phyloP scores from a whole-genome alignment of 352 stramenopile species.

The Phytopythium delawarense region DNA sequence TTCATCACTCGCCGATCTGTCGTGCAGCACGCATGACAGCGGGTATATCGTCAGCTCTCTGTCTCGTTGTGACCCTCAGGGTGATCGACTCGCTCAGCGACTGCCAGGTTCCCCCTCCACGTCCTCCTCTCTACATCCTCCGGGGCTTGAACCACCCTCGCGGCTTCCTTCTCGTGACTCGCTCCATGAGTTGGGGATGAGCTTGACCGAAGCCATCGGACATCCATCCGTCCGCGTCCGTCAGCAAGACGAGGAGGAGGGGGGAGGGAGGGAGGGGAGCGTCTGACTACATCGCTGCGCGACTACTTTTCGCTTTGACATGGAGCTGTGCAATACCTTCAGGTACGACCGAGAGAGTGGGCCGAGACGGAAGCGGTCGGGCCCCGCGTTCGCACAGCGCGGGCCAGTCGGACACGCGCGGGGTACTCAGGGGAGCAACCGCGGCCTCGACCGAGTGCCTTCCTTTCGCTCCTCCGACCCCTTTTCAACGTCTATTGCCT shows the following conservation, averaged over 20 bases:
- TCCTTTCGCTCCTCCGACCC: neutral
- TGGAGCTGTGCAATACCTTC: constrained; percentile 1
- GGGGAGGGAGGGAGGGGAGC: neutral
- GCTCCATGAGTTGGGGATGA: neutral
- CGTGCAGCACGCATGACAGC: neutral
- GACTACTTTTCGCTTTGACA: neutral
- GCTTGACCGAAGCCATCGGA: neutral
- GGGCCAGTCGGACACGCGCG: constrained; percentile 1
- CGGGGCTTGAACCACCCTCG: neutral
- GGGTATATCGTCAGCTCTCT: neutral
- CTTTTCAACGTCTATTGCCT: constrained; percentile 1
- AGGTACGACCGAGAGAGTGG: neutral
- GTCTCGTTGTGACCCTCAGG: neutral
- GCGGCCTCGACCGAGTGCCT: neutral
- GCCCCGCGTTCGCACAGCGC: neutral
- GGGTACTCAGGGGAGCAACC: neutral
- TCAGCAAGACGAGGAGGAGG: neutral
- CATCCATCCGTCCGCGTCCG: neutral
- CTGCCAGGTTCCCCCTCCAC: neutral
- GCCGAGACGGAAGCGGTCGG: neutral
- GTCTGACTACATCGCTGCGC: neutral
- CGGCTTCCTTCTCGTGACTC: neutral
- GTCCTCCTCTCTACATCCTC: neutral
- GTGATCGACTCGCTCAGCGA: neutral
- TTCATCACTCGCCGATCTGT: constrained; percentile 2